Base-by-base conservation (phyloP, 2,329 filamentous ascomycete genomes). In the Ophidiomyces ophidiicola region DNA sequence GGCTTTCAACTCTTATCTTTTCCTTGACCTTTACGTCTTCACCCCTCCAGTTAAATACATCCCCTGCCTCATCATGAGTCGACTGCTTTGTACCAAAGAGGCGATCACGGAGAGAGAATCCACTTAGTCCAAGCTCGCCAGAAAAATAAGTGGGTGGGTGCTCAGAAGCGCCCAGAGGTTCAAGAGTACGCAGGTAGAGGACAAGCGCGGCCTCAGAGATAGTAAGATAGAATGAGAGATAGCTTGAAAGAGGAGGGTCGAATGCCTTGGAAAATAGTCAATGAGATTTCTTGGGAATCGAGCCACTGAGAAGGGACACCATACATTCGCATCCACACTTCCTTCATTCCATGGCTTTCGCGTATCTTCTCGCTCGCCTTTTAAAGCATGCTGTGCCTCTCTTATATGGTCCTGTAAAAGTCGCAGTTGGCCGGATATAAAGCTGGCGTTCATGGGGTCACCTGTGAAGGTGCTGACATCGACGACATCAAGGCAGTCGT, bases 1-100 rank as follows among this genome's bases (percentile, higher is more conserved):
- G 83, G 52, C 77, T 88, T 59, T 94, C 87, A 1, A 94, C 80
- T 28, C 82, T 72, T 3, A 94, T 74, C 64, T 94, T 94, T 58
- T 94, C 88, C 49, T 80, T 77, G 32, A 96, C 88, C 47, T 76
- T 80, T 2, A 94, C 86, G 45, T 90, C 77, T 41, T 76, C 70
- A 3, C 74, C 72, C 10, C 64, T 66, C 60, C 72, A 94, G 3
- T 65, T 67, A 58, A 93, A 94, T 0, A 82, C 65, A 25, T 77
- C 72, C 44, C 88, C 81, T 46, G 79, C 77, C 60, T 96, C 88
- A 58, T 87, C 82, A 57, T 87, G 82, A 48, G 79, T 76, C 2
- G 79, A 67, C 12, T 76, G 68, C 36, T 55, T 57, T 32, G 54
- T 51, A 1, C 65, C 66, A 41, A 68, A 64, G 7, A 80, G 56